Evolutionary conservation across 2,329 filamentous ascomycete genomes (phyloP), one percentile per base, ranked within the genome.

Genomic region (Tolypocladium ophioglossoides): DNA sequence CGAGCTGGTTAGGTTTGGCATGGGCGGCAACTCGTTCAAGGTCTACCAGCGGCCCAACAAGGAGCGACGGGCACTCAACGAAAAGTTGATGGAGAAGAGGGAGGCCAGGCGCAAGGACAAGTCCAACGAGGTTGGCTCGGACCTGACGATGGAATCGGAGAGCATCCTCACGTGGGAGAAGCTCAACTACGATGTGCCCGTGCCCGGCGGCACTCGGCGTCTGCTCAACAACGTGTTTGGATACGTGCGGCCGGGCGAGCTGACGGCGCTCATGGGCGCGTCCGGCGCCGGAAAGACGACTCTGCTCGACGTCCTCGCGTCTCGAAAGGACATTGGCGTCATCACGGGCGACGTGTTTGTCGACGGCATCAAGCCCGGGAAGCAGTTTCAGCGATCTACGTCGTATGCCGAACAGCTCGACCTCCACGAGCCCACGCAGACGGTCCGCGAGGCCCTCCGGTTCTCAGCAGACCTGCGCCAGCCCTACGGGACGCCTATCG

Each of bases 211-310:
- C 2, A 78, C 74, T 5, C 74, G 79, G 11, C 76, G 78, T 5
- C 74, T 85, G 7, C 75, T 85, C 2, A 75, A 77, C 64, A 71
- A 74, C 41, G 72, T 83, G 1, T 79, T 72, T 54, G 91, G 85
- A 2, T 92, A 85, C 61, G 87, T 91, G 51, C 83, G 85, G 57
- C 88, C 88, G 2, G 88, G 89, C 38, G 82, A 86, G 61, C 76
- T 92, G 11, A 91, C 87, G 3, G 87, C 88, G 2, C 74, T 94
- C 2, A 91, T 94, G 86, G 89, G 89, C 40, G 84, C 85, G 8
- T 90, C 86, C 6, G 87, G 87, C n/a, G 90, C 89, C 5, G 90
- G 90, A 50, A 95, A 95, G 72, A 94, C 89, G 0, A 95, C 90
- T 0, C 74, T 95, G 0, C 74, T 95, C 3, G 88, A 95, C 62